phyloP scores from a whole-genome alignment of 768 basidiomycete genomes.

The Lentinula boryana region DNA sequence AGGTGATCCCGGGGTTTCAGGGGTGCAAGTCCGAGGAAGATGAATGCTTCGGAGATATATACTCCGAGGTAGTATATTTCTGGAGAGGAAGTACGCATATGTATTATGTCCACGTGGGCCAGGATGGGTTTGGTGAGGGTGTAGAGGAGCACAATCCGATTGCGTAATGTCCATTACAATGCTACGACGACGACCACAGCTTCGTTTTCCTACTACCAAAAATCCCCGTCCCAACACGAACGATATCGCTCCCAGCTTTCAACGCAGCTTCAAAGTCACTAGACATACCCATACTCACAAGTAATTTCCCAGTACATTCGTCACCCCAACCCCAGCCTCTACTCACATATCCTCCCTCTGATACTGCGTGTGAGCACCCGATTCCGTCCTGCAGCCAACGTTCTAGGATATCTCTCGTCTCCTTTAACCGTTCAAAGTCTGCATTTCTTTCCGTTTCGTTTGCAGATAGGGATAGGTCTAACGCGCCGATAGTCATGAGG shows the following conservation, averaged over 20 bases:
- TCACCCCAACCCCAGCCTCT: slow-evolving; percentile 36
- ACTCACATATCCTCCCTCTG: slow-evolving; percentile 12
- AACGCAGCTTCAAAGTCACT: slow-evolving; percentile 89
- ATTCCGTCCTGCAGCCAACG: slow-evolving; percentile 30
- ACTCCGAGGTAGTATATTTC: no score
- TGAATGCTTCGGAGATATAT: no score
- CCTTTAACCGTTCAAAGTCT: slow-evolving; percentile 71
- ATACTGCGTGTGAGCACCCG: no score
- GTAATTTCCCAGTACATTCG: slow-evolving; percentile 37
- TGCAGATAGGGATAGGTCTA: slow-evolving; percentile 58
- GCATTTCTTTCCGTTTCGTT: slow-evolving; percentile 41
- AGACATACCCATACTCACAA: slow-evolving; percentile 96
- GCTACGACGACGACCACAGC: background rate
- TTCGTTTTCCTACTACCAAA: slow-evolving; percentile 73
- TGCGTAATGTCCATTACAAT: no score
- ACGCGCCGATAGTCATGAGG: slow-evolving; percentile 94
- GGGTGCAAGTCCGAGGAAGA: no score
- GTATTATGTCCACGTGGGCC: no score
- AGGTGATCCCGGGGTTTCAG: no score
- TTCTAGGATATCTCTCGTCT: slow-evolving; percentile 56
- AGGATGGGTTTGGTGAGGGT: no score
- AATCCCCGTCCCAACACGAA: slow-evolving; percentile 87
- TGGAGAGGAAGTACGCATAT: no score
- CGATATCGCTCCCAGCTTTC: slow-evolving; percentile 77
- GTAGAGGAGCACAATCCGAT: no score